A percentile compares a stretch with the other conserved stretches of the same genome.
Conservation (phyloP, 352 stramenopile species). For the Globisporangium uncinulatum region DNA sequence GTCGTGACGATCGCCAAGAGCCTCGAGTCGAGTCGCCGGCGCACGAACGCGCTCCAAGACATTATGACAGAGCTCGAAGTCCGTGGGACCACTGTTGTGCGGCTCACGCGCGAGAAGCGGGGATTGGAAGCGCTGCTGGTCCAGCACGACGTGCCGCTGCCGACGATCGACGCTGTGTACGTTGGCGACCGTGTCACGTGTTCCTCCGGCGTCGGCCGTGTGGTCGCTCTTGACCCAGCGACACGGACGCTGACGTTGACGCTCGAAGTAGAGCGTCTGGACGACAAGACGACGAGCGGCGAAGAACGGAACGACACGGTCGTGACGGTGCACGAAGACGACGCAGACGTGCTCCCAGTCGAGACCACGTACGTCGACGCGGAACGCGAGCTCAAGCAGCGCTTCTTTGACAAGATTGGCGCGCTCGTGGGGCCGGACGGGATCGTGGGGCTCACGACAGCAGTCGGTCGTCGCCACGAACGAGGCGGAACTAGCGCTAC, state of each 20-base stretch:
- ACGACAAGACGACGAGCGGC: too few species aligned
- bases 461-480: conserved; percentile 7
- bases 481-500: neutral
- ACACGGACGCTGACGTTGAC: conserved; percentile 38
- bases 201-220: conserved; percentile 35
- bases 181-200: conserved; percentile 49
- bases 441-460: conserved; percentile 20
- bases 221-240: conserved; percentile 33
- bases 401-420: conserved; percentile 68
- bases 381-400: conserved; percentile 50
- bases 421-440: conserved; percentile 48
- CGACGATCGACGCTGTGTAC: conserved; percentile 60
- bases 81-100: conserved; percentile 40
- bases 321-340: conserved; percentile 49
- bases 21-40: conserved; percentile 60
- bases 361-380: conserved; percentile 47
- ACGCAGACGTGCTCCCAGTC: conserved; percentile 44
- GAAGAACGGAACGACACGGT: neutral
- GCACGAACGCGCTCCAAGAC: conserved; percentile 68
- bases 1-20: conserved; percentile 46
- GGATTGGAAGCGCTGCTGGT: conserved; percentile 45
- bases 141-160: conserved; percentile 32
- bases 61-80: conserved; percentile 78
- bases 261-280: conserved; percentile 23
- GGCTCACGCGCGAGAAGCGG: conserved; percentile 60